These are phyloP conservation scores for Candida anutae DNA, from an alignment of 1,139 yeast species.

Conservation along the genomic window DNA sequence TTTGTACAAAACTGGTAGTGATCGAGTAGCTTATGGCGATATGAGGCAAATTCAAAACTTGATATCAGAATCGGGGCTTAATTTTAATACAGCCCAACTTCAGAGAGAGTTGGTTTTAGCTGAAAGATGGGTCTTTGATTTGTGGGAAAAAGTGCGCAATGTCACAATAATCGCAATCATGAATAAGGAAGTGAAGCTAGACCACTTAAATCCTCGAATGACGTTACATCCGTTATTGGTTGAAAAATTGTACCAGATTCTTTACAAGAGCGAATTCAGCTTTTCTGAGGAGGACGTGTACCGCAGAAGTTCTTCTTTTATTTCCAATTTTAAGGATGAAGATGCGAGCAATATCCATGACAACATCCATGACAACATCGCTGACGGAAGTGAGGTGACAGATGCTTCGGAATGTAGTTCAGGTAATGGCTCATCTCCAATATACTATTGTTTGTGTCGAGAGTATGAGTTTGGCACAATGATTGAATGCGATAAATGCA, in stretches of 20 bases:
- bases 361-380: conserved; percentile 2
- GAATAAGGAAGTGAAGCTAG: conserved; percentile 10
- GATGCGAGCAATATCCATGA: conserved; percentile 2
- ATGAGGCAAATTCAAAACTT: conserved; percentile 17
- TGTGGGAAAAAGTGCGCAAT: conserved; percentile 25
- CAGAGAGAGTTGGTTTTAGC: conserved; percentile 16
- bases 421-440: too few relatives aligned
- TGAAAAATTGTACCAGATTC: conserved; percentile 21
- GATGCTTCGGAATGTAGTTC: conserved; percentile 11
- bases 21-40: conserved; percentile 14
- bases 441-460: conserved; percentile 63
- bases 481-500: conserved; percentile 75
- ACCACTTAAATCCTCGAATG: conserved; percentile 12
- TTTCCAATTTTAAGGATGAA: conserved; percentile 9
- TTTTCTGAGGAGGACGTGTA: conserved; percentile 36
- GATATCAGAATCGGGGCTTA: conserved; percentile 19
- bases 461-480: conserved; percentile 60
- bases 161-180: conserved; percentile 20
- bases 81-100: conserved; percentile 14
- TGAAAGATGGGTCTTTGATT: conserved; percentile 35
- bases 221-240: conserved; percentile 15
- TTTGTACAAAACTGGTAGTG: conserved; percentile 6
- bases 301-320: conserved; percentile 20
- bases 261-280: conserved; percentile 26
- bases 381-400: conserved; percentile 7